phyloP scores from a whole-genome alignment of 2,329 filamentous ascomycete genomes.

The Furcasterigmium furcatum region DNA sequence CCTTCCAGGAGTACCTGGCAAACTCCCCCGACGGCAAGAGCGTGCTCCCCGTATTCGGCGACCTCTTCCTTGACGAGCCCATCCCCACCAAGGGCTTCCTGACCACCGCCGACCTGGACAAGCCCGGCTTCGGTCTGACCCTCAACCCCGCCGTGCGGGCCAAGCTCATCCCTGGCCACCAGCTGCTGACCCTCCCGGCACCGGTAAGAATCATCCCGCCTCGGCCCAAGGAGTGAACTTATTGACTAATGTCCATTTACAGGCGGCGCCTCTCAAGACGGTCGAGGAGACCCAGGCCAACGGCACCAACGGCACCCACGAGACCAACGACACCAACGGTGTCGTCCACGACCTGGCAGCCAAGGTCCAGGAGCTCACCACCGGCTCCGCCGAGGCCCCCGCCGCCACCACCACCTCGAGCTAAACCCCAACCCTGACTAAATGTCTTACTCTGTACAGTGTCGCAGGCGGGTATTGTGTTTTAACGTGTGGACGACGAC shows the following conservation, averaged over 20 bases:
- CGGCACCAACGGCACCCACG: slow-evolving; percentile 4
- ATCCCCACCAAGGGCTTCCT: slow-evolving; percentile 82
- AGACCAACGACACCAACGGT: slow-evolving; percentile 12
- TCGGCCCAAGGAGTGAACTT: neutral
- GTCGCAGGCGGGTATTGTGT: too few relatives aligned
- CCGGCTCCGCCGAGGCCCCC: slow-evolving; percentile 8
- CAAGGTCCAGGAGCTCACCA: slow-evolving; percentile 29
- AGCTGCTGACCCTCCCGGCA: slow-evolving; percentile 64
- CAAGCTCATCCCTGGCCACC: slow-evolving; percentile 72
- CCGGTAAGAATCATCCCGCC: slow-evolving; percentile 5
- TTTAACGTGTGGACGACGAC: neutral
- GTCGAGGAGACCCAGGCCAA: slow-evolving; percentile 11
- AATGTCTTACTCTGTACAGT: too few relatives aligned
- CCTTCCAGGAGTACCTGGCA: slow-evolving; percentile 94
- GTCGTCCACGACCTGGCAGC: slow-evolving; percentile 26
- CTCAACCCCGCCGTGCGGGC: slow-evolving; percentile 70
- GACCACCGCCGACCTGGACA: slow-evolving; percentile 75
- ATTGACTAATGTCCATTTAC: neutral
- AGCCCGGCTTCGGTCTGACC: slow-evolving; percentile 86
- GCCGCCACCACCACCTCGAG: neutral
- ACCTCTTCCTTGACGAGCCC: slow-evolving; percentile 86
- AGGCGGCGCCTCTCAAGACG: slow-evolving; percentile 9
- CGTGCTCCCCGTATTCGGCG: slow-evolving; percentile 87
- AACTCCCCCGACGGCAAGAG: slow-evolving; percentile 90
- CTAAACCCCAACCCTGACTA: too few relatives aligned